Evolutionary conservation across 2,329 filamentous ascomycete genomes (phyloP).

Genomic region (Zasmidium cellare): DNA sequence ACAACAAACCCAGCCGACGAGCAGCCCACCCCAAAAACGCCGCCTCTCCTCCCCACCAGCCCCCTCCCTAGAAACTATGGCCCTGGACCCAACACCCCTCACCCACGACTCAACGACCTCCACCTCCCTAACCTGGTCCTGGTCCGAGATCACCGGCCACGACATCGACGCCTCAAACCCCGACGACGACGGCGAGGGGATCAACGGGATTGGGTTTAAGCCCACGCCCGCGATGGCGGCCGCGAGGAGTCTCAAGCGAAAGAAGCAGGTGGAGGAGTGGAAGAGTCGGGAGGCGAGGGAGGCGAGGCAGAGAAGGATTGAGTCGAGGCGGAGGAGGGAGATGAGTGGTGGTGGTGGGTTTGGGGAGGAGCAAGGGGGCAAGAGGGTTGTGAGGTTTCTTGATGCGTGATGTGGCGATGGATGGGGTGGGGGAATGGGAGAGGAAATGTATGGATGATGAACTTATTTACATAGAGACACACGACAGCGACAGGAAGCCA

Average conservation of each 20-base stretch:
- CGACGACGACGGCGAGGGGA: slow-evolving; percentile 62
- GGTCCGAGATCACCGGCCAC: slow-evolving; percentile 63
- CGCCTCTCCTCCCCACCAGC: slow-evolving; percentile 16
- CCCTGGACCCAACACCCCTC: neutral
- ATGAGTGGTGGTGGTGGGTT: slow-evolving; percentile 4
- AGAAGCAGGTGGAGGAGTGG: slow-evolving; percentile 62
- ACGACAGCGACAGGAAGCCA: too few species aligned
- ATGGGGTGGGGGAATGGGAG: neutral
- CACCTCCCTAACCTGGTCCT: slow-evolving; percentile 54
- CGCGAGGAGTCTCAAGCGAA: slow-evolving; percentile 55
- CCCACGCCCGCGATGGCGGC: slow-evolving; percentile 61
- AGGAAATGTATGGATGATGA: neutral
- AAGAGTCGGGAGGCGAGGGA: slow-evolving; percentile 59
- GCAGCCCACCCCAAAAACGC: slow-evolving; percentile 12
- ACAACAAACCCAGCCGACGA: neutral
- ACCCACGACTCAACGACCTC: slow-evolving; percentile 2
- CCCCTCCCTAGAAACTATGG: slow-evolving; percentile 4
- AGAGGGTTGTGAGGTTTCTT: slow-evolving; percentile 19
- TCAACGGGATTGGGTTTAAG: slow-evolving; percentile 64
- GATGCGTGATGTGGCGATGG: neutral
- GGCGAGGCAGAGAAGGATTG: slow-evolving; percentile 57
- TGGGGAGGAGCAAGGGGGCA: slow-evolving; percentile 6
- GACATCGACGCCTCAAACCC: slow-evolving; percentile 49
- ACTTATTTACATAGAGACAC: neutral
- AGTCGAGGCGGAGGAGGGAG: slow-evolving; percentile 43